Evolutionary conservation across 2,329 filamentous ascomycete species (phyloP), one percentile per base, ranked within the genome.

Genomic region (Ascochyta lentis): DNA sequence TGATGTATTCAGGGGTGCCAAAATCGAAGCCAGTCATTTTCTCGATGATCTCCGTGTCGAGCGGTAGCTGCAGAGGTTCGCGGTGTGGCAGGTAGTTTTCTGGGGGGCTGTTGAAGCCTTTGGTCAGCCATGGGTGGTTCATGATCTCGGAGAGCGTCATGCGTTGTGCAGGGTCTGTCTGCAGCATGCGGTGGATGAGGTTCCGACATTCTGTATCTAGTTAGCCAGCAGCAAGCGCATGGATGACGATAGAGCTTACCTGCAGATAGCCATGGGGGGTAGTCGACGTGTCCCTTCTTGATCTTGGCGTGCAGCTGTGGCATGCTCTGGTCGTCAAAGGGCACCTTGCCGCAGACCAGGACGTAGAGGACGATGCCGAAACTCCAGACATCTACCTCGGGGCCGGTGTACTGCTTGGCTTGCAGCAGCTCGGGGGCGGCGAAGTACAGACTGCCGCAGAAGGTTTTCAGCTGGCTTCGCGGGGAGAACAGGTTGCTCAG

Each of bases 21-120:
- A 98, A 99, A 75, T 98, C 96, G 75, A 99, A 99, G 2, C 95
- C 95, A 23, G 92, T 96, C 95, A 99, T 99, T 65, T 91, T 93
- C 44, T 91, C 86, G 53, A 99, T 86, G 4, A 98, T 89, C 39
- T 90, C 88, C 1, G 84, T 81, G 70, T 98, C 94, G 9, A 99
- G 79, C 6, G 94, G 93, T 13, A 96, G 80, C 34, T 89, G 85
- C n/a, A 98, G 76, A 2, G 95, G 92, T 66, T 96, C 94, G 44
- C 95, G 89, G 29, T 80, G 77, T 3, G 93, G 93, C 2, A 99
- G 81, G 61, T 90, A 91, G 69, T 97, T 99, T 59, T 98, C 95
- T 0, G 93, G 93, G 8, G 92, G 87, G 2, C 86, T 86, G 68
- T 84, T 89, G 75, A 92, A 98, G 8, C 94, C 93, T 76, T 98